These are phyloP conservation scores for Hypholoma fasciculare DNA, from an alignment of 768 basidiomycete species.

Conservation along the genomic window DNA sequence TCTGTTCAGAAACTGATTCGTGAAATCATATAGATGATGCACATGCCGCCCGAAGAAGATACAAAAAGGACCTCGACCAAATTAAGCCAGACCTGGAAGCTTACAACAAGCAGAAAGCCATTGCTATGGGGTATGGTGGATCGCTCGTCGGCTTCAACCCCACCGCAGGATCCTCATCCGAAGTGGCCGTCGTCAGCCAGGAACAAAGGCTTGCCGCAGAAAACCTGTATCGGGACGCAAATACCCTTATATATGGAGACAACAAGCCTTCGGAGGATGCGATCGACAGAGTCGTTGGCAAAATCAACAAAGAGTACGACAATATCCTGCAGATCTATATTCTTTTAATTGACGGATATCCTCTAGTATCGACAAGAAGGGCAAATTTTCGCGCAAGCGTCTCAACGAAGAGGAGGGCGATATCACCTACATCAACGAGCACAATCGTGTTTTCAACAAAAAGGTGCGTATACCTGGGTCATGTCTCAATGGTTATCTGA, in stretches of 20 bases:
- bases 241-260: slow-evolving; percentile 91
- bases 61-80: slow-evolving; percentile 88
- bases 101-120: slow-evolving; percentile 90
- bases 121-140: slow-evolving; percentile 79
- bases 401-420: slow-evolving; percentile 93
- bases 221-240: slow-evolving; percentile 90
- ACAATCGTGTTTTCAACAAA: slow-evolving; percentile 97
- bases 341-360: background rate
- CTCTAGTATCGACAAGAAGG: slow-evolving; percentile 81
- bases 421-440: slow-evolving; percentile 99
- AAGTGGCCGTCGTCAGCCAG: slow-evolving; percentile 31
- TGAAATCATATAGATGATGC: slow-evolving; percentile 66
- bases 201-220: slow-evolving; percentile 75
- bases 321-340: background rate
- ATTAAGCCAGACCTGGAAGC: slow-evolving; percentile 86
- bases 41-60: slow-evolving; percentile 83
- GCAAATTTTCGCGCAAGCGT: slow-evolving; percentile 86
- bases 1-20: background rate
- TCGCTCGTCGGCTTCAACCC: slow-evolving; percentile 64
- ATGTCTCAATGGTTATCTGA: background rate
- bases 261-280: slow-evolving; percentile 95
- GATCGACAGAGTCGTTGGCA: slow-evolving; percentile 86
- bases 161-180: slow-evolving; percentile 37
- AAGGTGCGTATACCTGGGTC: slow-evolving; percentile 46
- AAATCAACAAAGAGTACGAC: slow-evolving; percentile 92